These are phyloP conservation scores for Boechera retrofracta DNA, from an alignment of 345 rosid genomes.

Conservation along the genomic window DNA sequence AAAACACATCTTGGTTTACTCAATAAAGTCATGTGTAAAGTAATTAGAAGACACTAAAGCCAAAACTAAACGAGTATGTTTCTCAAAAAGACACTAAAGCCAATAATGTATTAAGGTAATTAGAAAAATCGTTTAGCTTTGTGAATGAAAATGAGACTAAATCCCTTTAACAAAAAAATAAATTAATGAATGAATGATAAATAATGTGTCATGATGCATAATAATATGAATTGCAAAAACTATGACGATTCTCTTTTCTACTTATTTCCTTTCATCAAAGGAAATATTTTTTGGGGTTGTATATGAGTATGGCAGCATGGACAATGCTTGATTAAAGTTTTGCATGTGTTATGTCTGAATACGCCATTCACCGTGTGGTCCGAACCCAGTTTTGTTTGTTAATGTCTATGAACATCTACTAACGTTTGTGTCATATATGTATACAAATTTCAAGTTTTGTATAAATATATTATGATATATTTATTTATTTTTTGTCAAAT, in stretches of 20 bases:
- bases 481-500: not conserved
- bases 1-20: too few relatives aligned
- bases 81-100: too few relatives aligned
- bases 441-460: not conserved
- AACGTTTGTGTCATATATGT: not conserved
- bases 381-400: conserved; percentile 21
- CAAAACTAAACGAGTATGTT: too few relatives aligned
- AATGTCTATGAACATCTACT: not conserved
- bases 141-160: too few relatives aligned
- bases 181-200: not conserved
- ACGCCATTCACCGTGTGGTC: conserved; percentile 22
- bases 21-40: too few relatives aligned
- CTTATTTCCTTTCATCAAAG: not conserved
- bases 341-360: conserved; percentile 30
- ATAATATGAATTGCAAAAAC: not conserved
- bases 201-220: not conserved
- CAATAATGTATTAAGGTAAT: too few relatives aligned
- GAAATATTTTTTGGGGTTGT: not conserved
- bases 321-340: conserved; percentile 20
- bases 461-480: not conserved
- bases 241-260: not conserved
- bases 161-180: too few relatives aligned
- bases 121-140: too few relatives aligned
- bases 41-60: too few relatives aligned
- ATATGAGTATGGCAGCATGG: conserved; percentile 15